These are phyloP conservation scores for Circinella minor DNA, from an alignment of 371 early-diverging fungal genomes.

Conservation along the genomic window DNA sequence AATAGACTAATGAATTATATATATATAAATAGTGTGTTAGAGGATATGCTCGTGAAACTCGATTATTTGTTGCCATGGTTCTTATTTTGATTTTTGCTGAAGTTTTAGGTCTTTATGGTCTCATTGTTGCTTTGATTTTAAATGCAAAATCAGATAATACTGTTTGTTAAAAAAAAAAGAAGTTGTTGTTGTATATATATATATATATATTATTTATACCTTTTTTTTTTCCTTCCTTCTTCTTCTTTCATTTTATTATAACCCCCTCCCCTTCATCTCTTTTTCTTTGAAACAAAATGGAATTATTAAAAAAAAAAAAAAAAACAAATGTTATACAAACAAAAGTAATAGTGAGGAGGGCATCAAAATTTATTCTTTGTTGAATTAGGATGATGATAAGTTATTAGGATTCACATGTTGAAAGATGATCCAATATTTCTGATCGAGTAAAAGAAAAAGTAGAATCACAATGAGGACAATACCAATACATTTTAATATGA, in stretches of 20 bases:
- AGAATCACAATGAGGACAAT: constrained; percentile 34
- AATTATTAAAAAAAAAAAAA: too few species aligned
- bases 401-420: not conserved
- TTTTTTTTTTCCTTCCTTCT: not conserved
- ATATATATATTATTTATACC: not conserved
- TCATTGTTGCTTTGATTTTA: constrained; percentile 85
- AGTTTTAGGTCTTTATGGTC: constrained; percentile 90
- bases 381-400: not conserved
- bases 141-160: constrained; percentile 71
- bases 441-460: constrained; percentile 19
- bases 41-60: constrained; percentile 90
- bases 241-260: not conserved
- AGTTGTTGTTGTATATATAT: constrained; percentile 9
- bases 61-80: constrained; percentile 84
- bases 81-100: constrained; percentile 94
- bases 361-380: too few species aligned
- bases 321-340: too few species aligned
- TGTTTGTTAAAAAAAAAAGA: constrained; percentile 33
- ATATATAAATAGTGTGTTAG: constrained; percentile 67
- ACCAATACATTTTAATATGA: constrained; percentile 40
- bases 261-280: too few species aligned
- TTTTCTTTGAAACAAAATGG: too few species aligned
- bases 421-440: constrained; percentile 18
- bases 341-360: too few species aligned
- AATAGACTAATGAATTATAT: too few species aligned